Evolutionary conservation across 352 stramenopile species (phyloP), one percentile per base, ranked within the genome.

Genomic region (Pythium vanterpoolii): DNA sequence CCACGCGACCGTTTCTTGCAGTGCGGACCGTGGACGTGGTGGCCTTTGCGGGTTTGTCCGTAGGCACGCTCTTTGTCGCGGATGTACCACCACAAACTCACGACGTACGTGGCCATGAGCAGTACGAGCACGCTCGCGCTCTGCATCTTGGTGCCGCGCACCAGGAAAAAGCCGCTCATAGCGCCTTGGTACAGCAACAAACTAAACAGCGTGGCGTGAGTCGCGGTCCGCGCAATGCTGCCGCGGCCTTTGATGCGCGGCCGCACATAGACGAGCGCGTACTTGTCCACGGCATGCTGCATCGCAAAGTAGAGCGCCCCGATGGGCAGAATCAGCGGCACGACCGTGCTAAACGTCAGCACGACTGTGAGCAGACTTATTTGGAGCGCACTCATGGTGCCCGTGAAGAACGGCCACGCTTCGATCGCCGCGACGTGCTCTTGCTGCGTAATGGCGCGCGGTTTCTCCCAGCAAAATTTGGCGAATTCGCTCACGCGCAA

Each of bases 251-350:
- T 89, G 68, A 95, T 95, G 54, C 81, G 79, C 43, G 83, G 85
- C 5, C 85, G 85, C 45, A 95, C 85, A 60, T 78, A 77, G 23
- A 95, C 38, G 21, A 95, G 71, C 57, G 74, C 79, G 69, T 95
- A 93, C 74, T 95, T 95, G 72, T 95, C 85, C 14, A 93, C 77
- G 16, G 74, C 71, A 54, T 93, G 78, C 61, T 95, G 85, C 80
- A 95, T 93, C 44, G 63, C 73, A 38, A 95, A 91, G 71, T 95
- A 95, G 23, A 95, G 75, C 43, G 73, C 78, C 9, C 85, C 85
- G 38, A 93, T 74, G 5, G 85, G 85, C 50, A 95, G 52, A 49
- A 95, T 93, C 31, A 95, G 66, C 19, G 85, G 85, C 59, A 95
- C 85, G 18, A 95, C 85, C 7, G 85, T 95, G 53, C 76, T 88